Evolutionary conservation across 139 green algal species (phyloP).

Genomic region (Closterium sp.): DNA sequence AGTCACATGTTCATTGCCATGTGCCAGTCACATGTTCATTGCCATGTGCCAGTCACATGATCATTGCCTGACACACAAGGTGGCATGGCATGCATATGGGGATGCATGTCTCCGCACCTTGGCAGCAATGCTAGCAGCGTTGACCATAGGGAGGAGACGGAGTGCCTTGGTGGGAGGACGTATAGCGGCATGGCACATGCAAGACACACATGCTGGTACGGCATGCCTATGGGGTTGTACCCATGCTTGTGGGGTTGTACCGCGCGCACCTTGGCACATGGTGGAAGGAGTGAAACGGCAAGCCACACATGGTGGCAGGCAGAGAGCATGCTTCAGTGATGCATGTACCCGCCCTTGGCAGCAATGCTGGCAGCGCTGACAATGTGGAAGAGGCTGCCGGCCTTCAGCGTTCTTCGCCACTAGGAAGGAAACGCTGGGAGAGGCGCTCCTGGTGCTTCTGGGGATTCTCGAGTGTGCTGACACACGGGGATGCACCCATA

Average conservation of each 20-base stretch:
- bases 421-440: no score
- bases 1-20: no score
- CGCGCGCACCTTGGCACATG: conserved; percentile 83
- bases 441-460: conserved; percentile 22
- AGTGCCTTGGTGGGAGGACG: conserved; percentile 86
- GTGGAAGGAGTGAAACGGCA: no score
- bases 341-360: conserved; percentile 70
- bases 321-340: no score
- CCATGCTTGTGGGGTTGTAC: conserved; percentile 78
- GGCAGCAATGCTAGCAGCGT: conserved; percentile 83
- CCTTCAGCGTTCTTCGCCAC: conserved; percentile 72
- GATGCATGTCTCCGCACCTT: conserved; percentile 63
- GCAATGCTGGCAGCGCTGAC: conserved; percentile 87
- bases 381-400: conserved; percentile 75
- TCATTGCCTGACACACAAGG: no score
- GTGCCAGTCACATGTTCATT: no score
- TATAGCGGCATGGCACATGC: no score
- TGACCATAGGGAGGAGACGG: conserved; percentile 85
- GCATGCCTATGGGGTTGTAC: no score
- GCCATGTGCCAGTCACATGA: no score
- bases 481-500: not conserved
- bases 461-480: conserved; percentile 91
- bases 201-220: no score
- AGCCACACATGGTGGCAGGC: no score
- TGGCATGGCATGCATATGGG: no score